Evolutionary conservation across 2,329 filamentous ascomycete genomes (phyloP), one percentile per base, ranked within the genome.

Genomic region (Pseudogymnoascus sp.): DNA sequence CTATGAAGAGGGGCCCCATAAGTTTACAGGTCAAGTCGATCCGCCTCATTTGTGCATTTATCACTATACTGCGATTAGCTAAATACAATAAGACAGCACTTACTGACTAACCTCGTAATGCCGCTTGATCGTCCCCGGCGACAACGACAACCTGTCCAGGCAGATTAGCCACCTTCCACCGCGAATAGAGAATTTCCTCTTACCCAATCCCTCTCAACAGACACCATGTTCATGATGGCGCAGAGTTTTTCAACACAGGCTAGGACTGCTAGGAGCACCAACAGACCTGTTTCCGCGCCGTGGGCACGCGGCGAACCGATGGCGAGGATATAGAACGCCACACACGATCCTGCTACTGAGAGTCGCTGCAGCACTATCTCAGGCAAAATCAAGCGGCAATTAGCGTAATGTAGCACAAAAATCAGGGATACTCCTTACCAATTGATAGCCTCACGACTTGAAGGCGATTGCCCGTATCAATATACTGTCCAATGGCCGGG

Each of bases 171-270:
- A 2, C 10, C 14, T 21, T 40, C 21, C 42, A 11, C 23, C 16
- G 12, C 18, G 6, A 54, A 7, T 16, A 60, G 12, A 62, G n/a
- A 26, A 29, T 16, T 11, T 21, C 16, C 26, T 37, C 39, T 26
- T 61, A 65, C 66, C 88, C 88, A 91, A 68, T 92, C 89, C 69
- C 85, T 78, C 72, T 91, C 89, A 0, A 92, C 80, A 0, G 88
- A 79, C 0, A 91, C 82, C 0, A 83, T 78, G 71, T 91, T 91
- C 72, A 85, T 79, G 5, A 86, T 79, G 1, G 85, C 80, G 12
- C 78, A 80, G 7, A 90, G 73, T 71, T 91, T 92, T 74, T 92
- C 89, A 1, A 87, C 69, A 63, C 87, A 89, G 0, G 86, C 86
- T 51, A 90, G 74, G 0, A 83, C 16, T 0, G 81, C 78, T n/a